phyloP scores from a whole-genome alignment of 352 stramenopile species.

The Nothophytophthora sp. region DNA sequence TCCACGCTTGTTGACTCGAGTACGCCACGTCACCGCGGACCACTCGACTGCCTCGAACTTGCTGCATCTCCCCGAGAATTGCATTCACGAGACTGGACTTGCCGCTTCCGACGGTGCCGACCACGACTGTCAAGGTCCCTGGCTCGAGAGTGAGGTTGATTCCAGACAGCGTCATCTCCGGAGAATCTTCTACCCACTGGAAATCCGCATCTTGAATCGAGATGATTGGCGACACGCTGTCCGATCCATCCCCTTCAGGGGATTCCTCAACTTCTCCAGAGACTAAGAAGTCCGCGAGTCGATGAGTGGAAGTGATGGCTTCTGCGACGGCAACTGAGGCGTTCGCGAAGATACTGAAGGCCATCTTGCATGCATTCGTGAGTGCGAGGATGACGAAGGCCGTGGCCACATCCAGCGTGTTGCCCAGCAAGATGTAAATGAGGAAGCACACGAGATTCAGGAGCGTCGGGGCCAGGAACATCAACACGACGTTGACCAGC shows the following conservation, averaged over 20 bases:
- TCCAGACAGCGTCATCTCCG: constrained; percentile 10
- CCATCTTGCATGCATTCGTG: constrained; percentile 55
- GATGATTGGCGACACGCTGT: constrained; percentile 65
- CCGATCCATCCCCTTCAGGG: constrained; percentile 56
- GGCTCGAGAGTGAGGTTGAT: constrained; percentile 58
- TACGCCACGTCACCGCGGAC: constrained; percentile 41
- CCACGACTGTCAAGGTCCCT: constrained; percentile 44
- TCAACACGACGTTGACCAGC: constrained; percentile 44
- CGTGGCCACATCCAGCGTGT: constrained; percentile 89
- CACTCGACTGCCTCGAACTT: constrained; percentile 18
- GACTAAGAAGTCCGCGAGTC: constrained; percentile 42
- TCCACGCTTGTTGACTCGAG: constrained; percentile 50
- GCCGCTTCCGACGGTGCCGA: constrained; percentile 49
- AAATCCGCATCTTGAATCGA: constrained; percentile 23
- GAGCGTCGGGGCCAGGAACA: constrained; percentile 84
- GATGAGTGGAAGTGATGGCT: constrained; percentile 38
- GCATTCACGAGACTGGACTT: constrained; percentile 56
- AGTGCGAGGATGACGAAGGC: constrained; percentile 95
- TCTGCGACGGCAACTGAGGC: constrained; percentile 49
- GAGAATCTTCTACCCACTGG: constrained; percentile 17
- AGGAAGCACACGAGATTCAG: constrained; percentile 92
- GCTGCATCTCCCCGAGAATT: constrained; percentile 50
- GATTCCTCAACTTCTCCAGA: constrained; percentile 37
- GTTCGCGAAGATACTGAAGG: constrained; percentile 59
- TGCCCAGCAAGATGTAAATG: constrained; percentile 60